These are phyloP conservation scores for Canariomyces notabilis DNA, from an alignment of 2,329 filamentous ascomycete species.

Conservation along the genomic window DNA sequence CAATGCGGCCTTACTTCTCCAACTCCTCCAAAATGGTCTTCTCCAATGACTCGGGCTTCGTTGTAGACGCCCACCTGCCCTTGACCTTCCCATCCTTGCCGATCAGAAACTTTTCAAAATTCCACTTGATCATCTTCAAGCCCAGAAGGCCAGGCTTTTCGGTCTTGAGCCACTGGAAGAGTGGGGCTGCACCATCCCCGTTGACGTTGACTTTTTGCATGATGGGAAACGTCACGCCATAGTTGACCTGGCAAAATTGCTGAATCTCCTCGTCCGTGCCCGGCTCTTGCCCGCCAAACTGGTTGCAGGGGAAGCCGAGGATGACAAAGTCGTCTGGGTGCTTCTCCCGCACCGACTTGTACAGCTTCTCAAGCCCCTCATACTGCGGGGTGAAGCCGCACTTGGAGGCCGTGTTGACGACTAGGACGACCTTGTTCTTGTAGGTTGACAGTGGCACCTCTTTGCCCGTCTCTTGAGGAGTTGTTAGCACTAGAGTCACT, in stretches of 20 bases:
- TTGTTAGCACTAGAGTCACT: constrained; percentile 17
- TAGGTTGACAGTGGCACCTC: constrained; percentile 66
- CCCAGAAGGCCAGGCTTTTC: constrained; percentile 80
- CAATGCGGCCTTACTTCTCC: constrained; percentile 49
- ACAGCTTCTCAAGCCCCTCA: constrained; percentile 81
- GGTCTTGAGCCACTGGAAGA: constrained; percentile 71
- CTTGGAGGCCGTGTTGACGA: constrained; percentile 98
- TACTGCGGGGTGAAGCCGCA: constrained; percentile 99
- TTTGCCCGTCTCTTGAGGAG: constrained; percentile 60
- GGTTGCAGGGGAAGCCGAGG: constrained; percentile 97
- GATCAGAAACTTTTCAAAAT: constrained; percentile 98
- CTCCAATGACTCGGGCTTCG: constrained; percentile 80
- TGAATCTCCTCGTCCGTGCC: constrained; percentile 77
- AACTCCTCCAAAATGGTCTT: constrained; percentile 70
- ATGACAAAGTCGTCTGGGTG: constrained; percentile 75
- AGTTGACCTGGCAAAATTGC: constrained; percentile 85
- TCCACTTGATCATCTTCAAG: constrained; percentile 94
- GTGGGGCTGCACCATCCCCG: constrained; percentile 70
- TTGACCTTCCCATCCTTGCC: constrained; percentile 81
- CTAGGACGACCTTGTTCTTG: constrained; percentile 87
- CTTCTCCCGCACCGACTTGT: constrained; percentile 67
- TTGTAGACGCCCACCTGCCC: constrained; percentile 79
- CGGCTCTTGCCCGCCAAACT: constrained; percentile 89
- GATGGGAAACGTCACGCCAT: constrained; percentile 87
- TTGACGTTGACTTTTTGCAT: constrained; percentile 93